Evolutionary conservation across 768 basidiomycete genomes (phyloP).

Genomic region (Dentipellis sp.): DNA sequence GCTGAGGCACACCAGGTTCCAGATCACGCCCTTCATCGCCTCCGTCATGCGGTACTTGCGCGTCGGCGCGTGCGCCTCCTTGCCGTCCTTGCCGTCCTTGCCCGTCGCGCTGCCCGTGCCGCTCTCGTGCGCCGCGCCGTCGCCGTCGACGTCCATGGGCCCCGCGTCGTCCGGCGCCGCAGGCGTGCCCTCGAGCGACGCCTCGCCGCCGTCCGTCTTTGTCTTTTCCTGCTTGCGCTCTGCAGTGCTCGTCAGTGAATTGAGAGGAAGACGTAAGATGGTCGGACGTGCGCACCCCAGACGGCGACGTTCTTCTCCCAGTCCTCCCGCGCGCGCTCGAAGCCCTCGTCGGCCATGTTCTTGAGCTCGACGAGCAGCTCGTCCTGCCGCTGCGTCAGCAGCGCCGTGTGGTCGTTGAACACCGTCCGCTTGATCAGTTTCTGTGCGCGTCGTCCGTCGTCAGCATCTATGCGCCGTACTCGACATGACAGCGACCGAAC

Average conservation of each 20-base stretch:
- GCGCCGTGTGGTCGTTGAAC: conserved; percentile 59
- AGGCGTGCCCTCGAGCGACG: conserved; percentile 18
- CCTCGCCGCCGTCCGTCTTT: conserved; percentile 23
- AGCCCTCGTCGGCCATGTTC: conserved; percentile 52
- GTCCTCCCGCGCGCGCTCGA: conserved; percentile 62
- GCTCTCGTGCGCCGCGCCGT: conserved; percentile 5
- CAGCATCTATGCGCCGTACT: neutral
- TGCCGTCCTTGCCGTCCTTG: conserved; percentile 22
- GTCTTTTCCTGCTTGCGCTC: conserved; percentile 37
- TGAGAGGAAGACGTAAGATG: neutral
- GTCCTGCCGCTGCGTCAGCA: conserved; percentile 61
- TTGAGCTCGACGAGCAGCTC: conserved; percentile 55
- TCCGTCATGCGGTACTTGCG: conserved; percentile 79
- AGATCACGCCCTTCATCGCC: conserved; percentile 68
- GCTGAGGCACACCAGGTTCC: conserved; percentile 73
- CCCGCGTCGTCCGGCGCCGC: conserved; percentile 15
- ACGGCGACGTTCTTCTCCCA: conserved; percentile 60
- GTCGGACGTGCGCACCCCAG: conserved; percentile 46
- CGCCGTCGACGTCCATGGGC: conserved; percentile 15
- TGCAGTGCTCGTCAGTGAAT: conserved; percentile 7
- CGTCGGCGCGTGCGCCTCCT: conserved; percentile 50
- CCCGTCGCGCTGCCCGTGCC: conserved; percentile 23
- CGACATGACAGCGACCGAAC: conserved; percentile 19
- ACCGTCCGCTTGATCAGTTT: conserved; percentile 93
- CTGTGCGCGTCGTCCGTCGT: conserved; percentile 30